Base-by-base conservation (phyloP, 805 yeast genomes). In the Candida hispaniensis region DNA sequence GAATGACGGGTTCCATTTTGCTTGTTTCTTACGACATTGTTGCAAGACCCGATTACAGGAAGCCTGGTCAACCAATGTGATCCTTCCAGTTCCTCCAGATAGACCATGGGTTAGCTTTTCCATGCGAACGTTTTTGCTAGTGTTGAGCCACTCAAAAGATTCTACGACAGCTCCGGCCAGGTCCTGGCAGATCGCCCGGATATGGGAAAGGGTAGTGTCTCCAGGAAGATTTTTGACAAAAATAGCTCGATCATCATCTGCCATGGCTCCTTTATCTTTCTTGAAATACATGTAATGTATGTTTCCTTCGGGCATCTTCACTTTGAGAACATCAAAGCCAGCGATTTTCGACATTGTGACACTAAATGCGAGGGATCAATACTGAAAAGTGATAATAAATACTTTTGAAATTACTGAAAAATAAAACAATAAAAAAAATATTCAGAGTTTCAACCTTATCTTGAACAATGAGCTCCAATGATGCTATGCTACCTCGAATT, bases 201-300 rank as follows among this genome's bases (percentile, higher is more conserved):
- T 50, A 20, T 61, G 60, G 26, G 65, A 62, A 10, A 70, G 48
- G 14, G 66, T 63, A 5, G 83, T 65, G 39, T 68, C 66, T 14
- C 76, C 58, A 2, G 96, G 95, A 24, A 83, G 58, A 51, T 86
- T 85, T 40, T 79, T 72, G 5, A 78, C 52, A 56, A 86, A 86
- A n/a, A 86, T 54, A 17, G 79, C 66, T 34, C 79, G 62, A 34
- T 68, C 67, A 14, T 32, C 36, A 4, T 27, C 23, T 7, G 36
- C 36, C 12, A 52, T 56, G 13, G 65, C 55, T 19, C 67, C 66
- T 2, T 60, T 55, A 19, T 60, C 62, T 48, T 75, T 79, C 54
- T 78, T 79, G 46, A 70, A 56, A 48, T 65, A 79, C 44, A 78
- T 56, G 47, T 70, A 76, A 51, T 81, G 93, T 14, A 53, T 49